A percentile compares a stretch with the other conserved stretches of the same genome.
These are phyloP conservation scores for Nannochloropsis gaditana DNA, from an alignment of 108 stramenopile species.

Conservation along the genomic window DNA sequence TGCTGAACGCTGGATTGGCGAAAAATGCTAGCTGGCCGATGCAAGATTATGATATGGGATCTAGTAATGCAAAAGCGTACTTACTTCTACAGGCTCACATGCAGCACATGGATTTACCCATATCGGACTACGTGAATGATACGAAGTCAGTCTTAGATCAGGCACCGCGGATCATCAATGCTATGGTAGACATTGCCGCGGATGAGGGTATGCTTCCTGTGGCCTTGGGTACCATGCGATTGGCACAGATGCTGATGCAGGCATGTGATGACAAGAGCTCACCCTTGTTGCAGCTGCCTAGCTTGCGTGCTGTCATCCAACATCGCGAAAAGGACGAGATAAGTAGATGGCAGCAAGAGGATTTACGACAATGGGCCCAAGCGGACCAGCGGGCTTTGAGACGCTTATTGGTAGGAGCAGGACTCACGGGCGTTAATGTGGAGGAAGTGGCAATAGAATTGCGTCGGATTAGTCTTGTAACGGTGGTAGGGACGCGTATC, in stretches of 20 bases:
- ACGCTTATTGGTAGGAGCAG: not conserved
- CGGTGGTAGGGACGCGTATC: not conserved
- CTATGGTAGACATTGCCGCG: constrained; percentile 82
- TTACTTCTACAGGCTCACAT: constrained; percentile 86
- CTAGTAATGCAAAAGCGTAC: constrained; percentile 87
- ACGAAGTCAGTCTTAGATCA: constrained; percentile 88
- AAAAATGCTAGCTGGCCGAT: constrained; percentile 67
- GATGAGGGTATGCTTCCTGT: constrained; percentile 52
- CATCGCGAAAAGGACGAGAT: constrained; percentile 17
- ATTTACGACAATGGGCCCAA: not conserved
- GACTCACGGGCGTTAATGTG: not conserved
- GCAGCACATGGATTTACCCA: constrained; percentile 72
- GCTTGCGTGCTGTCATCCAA: constrained; percentile 26
- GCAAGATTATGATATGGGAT: constrained; percentile 51
- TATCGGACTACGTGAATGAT: constrained; percentile 94
- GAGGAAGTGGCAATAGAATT: not conserved
- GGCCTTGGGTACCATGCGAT: constrained; percentile 38
- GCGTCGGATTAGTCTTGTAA: not conserved
- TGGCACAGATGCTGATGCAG: constrained; percentile 50
- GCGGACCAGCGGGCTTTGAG: not conserved
- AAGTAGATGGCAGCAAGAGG: not conserved
- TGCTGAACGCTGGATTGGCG: constrained; percentile 82
- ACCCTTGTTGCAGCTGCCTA: constrained; percentile 42
- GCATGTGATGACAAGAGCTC: constrained; percentile 31
- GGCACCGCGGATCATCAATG: constrained; percentile 83